Evolutionary conservation across 2,329 filamentous ascomycete species (phyloP).

Genomic region (Domatiomyces globalis): DNA sequence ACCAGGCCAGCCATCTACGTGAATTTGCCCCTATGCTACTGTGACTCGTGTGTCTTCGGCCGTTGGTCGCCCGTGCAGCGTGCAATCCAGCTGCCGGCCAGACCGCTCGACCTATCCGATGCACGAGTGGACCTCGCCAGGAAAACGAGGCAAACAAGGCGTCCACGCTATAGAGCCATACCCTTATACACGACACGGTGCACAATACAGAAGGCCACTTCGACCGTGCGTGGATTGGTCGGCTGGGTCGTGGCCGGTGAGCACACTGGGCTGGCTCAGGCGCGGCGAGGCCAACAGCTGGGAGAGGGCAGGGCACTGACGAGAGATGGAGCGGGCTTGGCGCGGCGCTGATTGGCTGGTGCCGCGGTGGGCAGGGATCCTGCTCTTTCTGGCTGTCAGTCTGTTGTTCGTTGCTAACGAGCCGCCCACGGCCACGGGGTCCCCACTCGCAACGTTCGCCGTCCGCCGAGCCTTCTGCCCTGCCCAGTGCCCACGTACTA

Average conservation of each 20-base stretch:
- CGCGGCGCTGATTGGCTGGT: not conserved
- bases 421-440: not conserved
- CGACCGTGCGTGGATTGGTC: not conserved
- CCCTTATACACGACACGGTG: not conserved
- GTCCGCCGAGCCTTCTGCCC: not conserved
- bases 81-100: not conserved
- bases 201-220: not conserved
- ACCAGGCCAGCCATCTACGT: not conserved
- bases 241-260: not conserved
- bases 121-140: not conserved
- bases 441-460: not conserved
- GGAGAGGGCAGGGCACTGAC: not conserved
- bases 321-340: not conserved
- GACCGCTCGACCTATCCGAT: not conserved
- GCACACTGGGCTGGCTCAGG: not conserved
- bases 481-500: not conserved
- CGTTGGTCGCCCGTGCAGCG: not conserved
- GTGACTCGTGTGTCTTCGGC: not conserved
- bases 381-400: not conserved
- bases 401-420: not conserved
- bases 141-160: not conserved
- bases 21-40: not conserved
- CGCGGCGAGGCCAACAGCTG: not conserved
- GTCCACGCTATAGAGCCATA: not conserved
- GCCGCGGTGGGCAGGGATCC: not conserved